A percentile compares a stretch with the other conserved stretches of the same genome.
Conservation (phyloP, 306 rosid species). For the Sicyos baderoa region DNA sequence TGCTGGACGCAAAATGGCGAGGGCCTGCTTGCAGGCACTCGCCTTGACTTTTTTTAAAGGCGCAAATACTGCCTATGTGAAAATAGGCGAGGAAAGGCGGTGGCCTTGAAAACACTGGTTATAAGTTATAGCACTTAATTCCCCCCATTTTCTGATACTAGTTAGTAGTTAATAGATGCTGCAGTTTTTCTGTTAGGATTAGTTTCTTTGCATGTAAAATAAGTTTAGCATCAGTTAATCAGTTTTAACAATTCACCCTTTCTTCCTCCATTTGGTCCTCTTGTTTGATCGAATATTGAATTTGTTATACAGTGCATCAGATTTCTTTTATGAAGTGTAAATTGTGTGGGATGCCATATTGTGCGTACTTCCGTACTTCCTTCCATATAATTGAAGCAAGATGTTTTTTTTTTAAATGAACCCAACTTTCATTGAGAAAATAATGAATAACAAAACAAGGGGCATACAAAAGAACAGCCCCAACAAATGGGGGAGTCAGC, state of each 20-base stretch:
- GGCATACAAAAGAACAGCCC: too few relatives aligned
- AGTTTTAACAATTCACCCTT: background rate
- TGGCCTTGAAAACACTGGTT: too few relatives aligned
- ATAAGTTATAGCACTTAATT: background rate
- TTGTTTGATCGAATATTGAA: background rate
- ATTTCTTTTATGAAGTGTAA: conserved; percentile 6
- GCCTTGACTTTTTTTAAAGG: too few relatives aligned
- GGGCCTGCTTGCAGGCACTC: too few relatives aligned
- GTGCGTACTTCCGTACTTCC: background rate
- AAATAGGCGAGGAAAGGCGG: too few relatives aligned
- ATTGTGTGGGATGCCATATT: background rate
- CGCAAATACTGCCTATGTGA: too few relatives aligned
- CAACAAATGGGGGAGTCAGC: too few relatives aligned
- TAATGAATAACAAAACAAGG: too few relatives aligned
- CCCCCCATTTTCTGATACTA: background rate
- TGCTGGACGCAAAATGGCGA: too few relatives aligned
- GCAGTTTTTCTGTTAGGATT: background rate
- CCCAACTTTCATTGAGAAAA: too few relatives aligned
- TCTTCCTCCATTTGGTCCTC: background rate
- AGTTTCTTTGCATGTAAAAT: background rate
- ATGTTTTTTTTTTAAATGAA: background rate
- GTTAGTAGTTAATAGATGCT: background rate
- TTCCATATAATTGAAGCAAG: conserved; percentile 1
- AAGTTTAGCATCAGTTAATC: background rate
- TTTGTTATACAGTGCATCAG: background rate